Evolutionary conservation across 768 basidiomycete species (phyloP).

Genomic region (Tricholoma hemisulphureum): DNA sequence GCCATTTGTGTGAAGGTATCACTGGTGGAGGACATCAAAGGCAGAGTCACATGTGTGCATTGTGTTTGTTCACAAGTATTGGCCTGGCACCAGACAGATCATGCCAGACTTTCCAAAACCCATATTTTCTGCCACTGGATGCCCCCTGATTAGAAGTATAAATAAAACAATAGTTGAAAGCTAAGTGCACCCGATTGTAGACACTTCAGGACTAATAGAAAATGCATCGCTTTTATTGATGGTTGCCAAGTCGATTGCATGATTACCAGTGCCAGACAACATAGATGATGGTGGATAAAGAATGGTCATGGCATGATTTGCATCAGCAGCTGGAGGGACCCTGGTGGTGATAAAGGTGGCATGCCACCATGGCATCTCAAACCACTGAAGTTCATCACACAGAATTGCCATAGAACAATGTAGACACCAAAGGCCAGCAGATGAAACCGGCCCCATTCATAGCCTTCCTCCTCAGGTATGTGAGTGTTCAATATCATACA

Average conservation of each 20-base stretch:
- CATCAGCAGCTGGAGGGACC: not conserved
- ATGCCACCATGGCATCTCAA: conserved; percentile 13
- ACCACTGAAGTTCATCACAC: conserved; percentile 8
- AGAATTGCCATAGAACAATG: not conserved
- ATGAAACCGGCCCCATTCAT: not conserved
- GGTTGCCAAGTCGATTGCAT: not conserved
- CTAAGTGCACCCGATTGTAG: too few relatives aligned
- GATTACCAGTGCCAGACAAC: not conserved
- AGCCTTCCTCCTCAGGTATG: conserved; percentile 4
- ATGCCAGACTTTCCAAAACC: too few relatives aligned
- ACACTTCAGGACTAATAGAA: not conserved
- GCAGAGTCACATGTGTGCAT: too few relatives aligned
- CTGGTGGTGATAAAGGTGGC: conserved; percentile 8
- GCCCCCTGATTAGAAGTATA: too few relatives aligned
- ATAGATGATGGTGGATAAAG: not conserved
- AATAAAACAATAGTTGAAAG: too few relatives aligned
- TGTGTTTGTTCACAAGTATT: too few relatives aligned
- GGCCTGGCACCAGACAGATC: too few relatives aligned
- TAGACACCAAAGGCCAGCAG: conserved; percentile 12
- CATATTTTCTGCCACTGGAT: too few relatives aligned
- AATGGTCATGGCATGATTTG: not conserved
- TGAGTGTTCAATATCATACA: conserved; percentile 6
- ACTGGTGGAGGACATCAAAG: too few relatives aligned
- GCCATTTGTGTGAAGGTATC: too few relatives aligned
- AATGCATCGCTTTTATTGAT: not conserved